Evolutionary conservation across 192 early-diverging fungal genomes (phyloP), one percentile per base, ranked within the genome.

Genomic region (Podila epicladia): DNA sequence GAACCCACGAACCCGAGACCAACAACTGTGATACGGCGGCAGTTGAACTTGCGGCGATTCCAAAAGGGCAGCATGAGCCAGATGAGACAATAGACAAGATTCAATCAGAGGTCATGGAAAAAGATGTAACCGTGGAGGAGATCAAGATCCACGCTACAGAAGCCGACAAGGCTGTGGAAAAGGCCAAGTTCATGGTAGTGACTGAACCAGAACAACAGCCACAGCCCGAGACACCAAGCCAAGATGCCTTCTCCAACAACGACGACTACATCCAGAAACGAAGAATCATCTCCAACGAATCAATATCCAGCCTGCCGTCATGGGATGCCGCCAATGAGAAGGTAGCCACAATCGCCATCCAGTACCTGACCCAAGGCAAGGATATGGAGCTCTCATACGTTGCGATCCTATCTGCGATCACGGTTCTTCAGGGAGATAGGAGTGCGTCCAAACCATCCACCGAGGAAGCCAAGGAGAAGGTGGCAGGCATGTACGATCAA

Each of bases 331-430:
- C 77, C 49, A 80, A 63, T 22, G 71, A 73, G 55, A 63, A 58
- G 20, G 77, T 80, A 0, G 71, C 77, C 6, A 65, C 70, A 1
- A 67, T 80, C 0, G 71, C 71, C 4, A 55, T 80, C 3, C 70
- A 80, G 12, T 73, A 71, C 57, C 53, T 80, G 13, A 65, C 22
- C 19, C 64, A 41, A 24, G 77, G 73, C 35, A 69, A 65, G 41
- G 77, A 80, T 28, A 73, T 73, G 77, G 77, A 80, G 33, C 55
- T 73, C 5, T 80, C 77, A 6, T 80, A 80, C 29, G 77, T 80
- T 13, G 71, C 77, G 12, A 64, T 80, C 49, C 62, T 80, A 9
- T 80, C 77, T 0, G 77, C 71, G 17, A 58, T 80, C 48, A 80
- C 70, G 3, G 77, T 80, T 3, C 31, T 80, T 7, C 77, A 80